phyloP scores from a whole-genome alignment of 139 green algal species.

The Mesotaenium endlicherianum region DNA sequence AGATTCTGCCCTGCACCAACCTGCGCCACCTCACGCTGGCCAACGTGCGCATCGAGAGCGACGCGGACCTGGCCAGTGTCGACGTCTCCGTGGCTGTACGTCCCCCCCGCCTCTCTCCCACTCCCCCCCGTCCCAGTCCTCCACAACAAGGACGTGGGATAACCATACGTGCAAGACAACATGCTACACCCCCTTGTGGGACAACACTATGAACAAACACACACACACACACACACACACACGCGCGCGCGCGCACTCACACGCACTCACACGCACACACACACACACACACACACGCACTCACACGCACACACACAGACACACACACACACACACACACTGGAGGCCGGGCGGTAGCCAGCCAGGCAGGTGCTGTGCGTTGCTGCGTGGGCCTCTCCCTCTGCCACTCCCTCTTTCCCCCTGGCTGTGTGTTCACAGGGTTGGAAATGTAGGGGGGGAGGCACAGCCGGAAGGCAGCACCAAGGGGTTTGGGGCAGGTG shows the following conservation, averaged over 20 bases:
- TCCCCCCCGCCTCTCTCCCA: neutral
- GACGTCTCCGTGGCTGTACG: slow-evolving; percentile 30
- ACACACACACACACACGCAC: neutral
- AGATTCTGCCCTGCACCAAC: slow-evolving; percentile 72
- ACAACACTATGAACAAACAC: too few species aligned
- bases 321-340: neutral
- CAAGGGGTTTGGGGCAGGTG: too few species aligned
- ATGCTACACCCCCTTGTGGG: too few species aligned
- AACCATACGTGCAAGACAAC: too few species aligned
- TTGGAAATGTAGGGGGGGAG: too few species aligned
- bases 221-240: neutral
- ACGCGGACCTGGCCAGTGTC: slow-evolving; percentile 52
- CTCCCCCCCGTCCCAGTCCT: neutral
- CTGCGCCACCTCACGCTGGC: slow-evolving; percentile 76
- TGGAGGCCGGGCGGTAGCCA: too few species aligned
- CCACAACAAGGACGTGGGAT: too few species aligned
- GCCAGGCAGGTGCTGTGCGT: too few species aligned
- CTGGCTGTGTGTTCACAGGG: too few species aligned
- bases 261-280: neutral
- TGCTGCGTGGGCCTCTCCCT: too few species aligned
- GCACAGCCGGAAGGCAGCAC: too few species aligned
- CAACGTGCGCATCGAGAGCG: slow-evolving; percentile 61
- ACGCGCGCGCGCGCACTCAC: neutral
- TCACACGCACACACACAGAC: neutral
- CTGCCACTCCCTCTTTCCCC: too few species aligned